phyloP scores from a whole-genome alignment of 225 moss, liverwort and hornwort species.

The Marchantia polymorpha region DNA sequence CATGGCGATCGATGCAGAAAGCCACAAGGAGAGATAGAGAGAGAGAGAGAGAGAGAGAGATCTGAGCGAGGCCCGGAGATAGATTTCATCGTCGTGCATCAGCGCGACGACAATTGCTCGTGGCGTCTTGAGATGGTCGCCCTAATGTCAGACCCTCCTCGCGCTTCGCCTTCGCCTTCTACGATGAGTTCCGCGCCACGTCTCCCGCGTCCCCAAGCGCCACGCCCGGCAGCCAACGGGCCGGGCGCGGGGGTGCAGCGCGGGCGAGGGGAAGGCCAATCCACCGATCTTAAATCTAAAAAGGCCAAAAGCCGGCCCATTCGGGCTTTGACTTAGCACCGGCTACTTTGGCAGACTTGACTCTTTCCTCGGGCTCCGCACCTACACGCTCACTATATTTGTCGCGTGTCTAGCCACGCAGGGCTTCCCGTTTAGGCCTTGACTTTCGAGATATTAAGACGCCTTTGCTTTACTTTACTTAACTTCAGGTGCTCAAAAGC shows the following conservation, averaged over 20 bases:
- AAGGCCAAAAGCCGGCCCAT: constrained; percentile 1
- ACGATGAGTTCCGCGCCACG: neutral
- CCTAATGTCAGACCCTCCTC: neutral
- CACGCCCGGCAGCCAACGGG: neutral
- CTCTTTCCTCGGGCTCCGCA: neutral
- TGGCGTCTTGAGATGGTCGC: neutral
- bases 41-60: too few species aligned
- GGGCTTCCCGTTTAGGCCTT: neutral
- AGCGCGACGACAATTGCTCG: neutral
- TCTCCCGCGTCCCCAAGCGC: neutral
- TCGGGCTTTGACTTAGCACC: constrained; percentile 1
- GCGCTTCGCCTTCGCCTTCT: neutral
- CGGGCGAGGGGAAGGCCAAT: constrained; percentile 2
- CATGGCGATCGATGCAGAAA: too few species aligned
- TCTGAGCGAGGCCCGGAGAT: too few species aligned
- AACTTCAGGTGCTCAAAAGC: neutral
- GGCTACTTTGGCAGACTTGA: neutral
- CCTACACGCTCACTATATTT: neutral
- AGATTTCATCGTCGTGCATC: too few species aligned
- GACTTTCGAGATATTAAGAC: neutral
- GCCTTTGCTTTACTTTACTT: neutral
- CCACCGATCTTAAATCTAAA: neutral
- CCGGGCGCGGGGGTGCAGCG: neutral
- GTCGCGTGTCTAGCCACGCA: neutral
- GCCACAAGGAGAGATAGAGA: too few species aligned